These are phyloP conservation scores for Azolla pinnata DNA, from an alignment of 75 land plant species.

Conservation along the genomic window DNA sequence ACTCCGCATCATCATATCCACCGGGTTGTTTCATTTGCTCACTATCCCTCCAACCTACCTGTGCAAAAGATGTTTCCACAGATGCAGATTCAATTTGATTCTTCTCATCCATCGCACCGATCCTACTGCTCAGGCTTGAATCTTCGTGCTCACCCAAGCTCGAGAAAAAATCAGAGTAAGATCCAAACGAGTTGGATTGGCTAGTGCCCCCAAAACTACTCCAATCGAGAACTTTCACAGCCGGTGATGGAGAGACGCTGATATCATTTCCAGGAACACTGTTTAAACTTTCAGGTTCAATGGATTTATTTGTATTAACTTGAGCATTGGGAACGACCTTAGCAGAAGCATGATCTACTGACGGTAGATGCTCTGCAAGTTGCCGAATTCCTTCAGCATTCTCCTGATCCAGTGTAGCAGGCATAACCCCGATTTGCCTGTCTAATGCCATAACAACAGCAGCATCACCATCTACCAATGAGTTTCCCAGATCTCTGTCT, in stretches of 20 bases:
- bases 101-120: constrained; percentile 6
- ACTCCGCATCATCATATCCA: background rate
- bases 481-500: too few relatives aligned
- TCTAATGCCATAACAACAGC: too few relatives aligned
- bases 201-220: constrained; percentile 41
- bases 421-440: constrained; percentile 14
- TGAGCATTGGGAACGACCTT: too few relatives aligned
- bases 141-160: constrained; percentile 15
- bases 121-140: constrained; percentile 6
- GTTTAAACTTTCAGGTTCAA: constrained; percentile 5
- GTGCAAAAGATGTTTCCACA: too few relatives aligned
- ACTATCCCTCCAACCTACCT: too few relatives aligned
- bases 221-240: constrained; percentile 63
- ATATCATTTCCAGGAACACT: background rate
- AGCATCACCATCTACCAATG: too few relatives aligned
- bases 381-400: background rate
- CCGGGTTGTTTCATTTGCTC: background rate
- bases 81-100: too few relatives aligned
- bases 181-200: constrained; percentile 32
- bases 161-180: constrained; percentile 59
- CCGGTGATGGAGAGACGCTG: constrained; percentile 13
- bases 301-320: too few relatives aligned
- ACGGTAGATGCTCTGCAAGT: background rate
- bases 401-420: background rate
- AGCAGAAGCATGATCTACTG: too few relatives aligned